Evolutionary conservation across 1,284 basidiomycete genomes (phyloP), one percentile per base, ranked within the genome.

Genomic region (Hymenochaete sp.): DNA sequence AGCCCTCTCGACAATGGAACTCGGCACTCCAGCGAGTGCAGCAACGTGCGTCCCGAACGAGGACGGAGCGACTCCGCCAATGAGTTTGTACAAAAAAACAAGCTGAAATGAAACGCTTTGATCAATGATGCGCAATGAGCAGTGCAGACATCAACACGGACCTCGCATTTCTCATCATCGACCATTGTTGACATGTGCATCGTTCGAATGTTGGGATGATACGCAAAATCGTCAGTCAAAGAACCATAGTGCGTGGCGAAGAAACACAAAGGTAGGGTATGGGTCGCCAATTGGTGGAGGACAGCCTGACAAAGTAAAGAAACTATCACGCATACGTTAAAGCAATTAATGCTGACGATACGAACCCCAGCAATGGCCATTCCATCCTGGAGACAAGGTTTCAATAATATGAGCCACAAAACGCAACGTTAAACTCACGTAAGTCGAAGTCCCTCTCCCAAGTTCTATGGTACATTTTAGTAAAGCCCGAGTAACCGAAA

Each of bases 181-280:
- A 97, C 85, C 44, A 88, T 73, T 0, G 92, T 96, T 36, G 83
- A 75, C 93, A 98, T 96, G 62, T 93, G 82, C 82, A 93, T 93
- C 52, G 82, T 87, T 45, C 87, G 75, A 55, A 97, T 88, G 58
- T 93, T 95, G 0, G 91, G 88, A 58, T 97, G 93, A 56, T 93
- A 92, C 1, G 77, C 72, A 59, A 83, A 91, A 60, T 92, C 89
- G 54, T 90, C 85, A 4, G 88, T 91, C 32, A 93, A 67, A 1
- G 86, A 84, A 0, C 87, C 87, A 49, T 92, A 93, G 59, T 93
- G 89, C 0, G 89, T 92, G 1, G 86, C 86, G 56, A 90, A 90
- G 65, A 88, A 87, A 3, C 82, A 77, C 9, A 97, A 66, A 4
- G 92, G 83, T 3, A 95, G 68, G 0, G 88, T 93, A 57, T 90